These are phyloP conservation scores for Arthrobotrys musiformis DNA, from an alignment of 2,329 filamentous ascomycete genomes.

Conservation along the genomic window DNA sequence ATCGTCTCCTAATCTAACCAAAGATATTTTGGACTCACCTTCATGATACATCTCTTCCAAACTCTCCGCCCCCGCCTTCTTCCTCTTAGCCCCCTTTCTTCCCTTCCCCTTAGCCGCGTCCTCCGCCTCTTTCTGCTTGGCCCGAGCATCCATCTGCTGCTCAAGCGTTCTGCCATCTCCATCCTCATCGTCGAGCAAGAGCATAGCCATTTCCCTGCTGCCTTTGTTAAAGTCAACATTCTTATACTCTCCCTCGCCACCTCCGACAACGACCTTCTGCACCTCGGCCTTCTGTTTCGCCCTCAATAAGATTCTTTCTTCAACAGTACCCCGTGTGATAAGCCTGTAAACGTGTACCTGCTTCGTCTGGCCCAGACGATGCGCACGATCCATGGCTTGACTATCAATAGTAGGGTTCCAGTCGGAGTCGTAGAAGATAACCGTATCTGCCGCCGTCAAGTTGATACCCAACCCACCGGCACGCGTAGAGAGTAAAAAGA, in stretches of 20 bases:
- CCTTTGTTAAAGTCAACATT: slow-evolving; percentile 96
- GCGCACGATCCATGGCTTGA: slow-evolving; percentile 98
- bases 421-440: slow-evolving; percentile 99
- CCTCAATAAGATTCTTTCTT: slow-evolving; percentile 96
- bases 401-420: slow-evolving; percentile 99
- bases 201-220: slow-evolving; percentile 93
- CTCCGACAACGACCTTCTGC: slow-evolving; percentile 94
- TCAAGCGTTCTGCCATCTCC: slow-evolving; percentile 70
- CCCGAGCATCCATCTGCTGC: slow-evolving; percentile 59
- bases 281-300: slow-evolving; percentile 98
- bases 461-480: slow-evolving; percentile 99
- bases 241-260: slow-evolving; percentile 73
- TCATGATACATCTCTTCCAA: slow-evolving; percentile 99
- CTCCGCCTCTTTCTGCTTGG: slow-evolving; percentile 67
- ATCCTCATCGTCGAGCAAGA: slow-evolving; percentile 97
- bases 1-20: not conserved
- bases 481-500: slow-evolving; percentile 94
- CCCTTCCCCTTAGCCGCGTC: slow-evolving; percentile 65
- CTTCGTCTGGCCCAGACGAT: slow-evolving; percentile 90
- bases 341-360: slow-evolving; percentile 98
- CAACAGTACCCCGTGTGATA: slow-evolving; percentile 95
- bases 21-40: slow-evolving; percentile 72
- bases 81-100: slow-evolving; percentile 71
- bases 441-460: slow-evolving; percentile 92
- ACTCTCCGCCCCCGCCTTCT: slow-evolving; percentile 63